phyloP scores from a whole-genome alignment of 805 yeast species.

The Candida boleticola region DNA sequence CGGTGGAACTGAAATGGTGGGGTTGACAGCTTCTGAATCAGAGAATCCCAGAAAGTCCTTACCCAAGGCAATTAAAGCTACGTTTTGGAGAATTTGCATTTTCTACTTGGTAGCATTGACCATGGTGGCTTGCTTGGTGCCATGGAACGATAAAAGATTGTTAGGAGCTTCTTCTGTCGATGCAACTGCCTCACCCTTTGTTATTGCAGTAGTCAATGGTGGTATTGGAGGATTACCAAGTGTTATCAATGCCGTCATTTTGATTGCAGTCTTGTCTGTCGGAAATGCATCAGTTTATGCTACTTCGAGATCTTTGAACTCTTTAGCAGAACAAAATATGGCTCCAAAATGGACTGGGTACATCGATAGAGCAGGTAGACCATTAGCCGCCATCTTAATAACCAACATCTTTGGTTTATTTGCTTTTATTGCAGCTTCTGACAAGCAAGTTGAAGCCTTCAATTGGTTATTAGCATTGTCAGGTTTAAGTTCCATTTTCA shows the following conservation, averaged over 20 bases:
- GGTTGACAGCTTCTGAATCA: conserved; percentile 36
- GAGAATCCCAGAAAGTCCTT: conserved; percentile 29
- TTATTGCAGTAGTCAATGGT: conserved; percentile 63
- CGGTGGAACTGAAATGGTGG: conserved; percentile 38
- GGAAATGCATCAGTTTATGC: conserved; percentile 74
- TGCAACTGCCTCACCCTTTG: conserved; percentile 75
- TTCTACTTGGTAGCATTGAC: conserved; percentile 31
- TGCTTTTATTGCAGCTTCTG: conserved; percentile 60
- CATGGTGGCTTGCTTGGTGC: conserved; percentile 25
- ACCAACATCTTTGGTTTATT: conserved; percentile 58
- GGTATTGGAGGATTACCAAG: conserved; percentile 65
- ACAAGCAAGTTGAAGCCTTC: conserved; percentile 53
- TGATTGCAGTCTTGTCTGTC: conserved; percentile 66
- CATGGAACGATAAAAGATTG: conserved; percentile 21
- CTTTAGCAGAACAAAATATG: conserved; percentile 62
- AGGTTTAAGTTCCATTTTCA: conserved; percentile 60
- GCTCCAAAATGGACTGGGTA: conserved; percentile 59
- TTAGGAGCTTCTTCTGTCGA: conserved; percentile 48
- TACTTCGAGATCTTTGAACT: conserved; percentile 62
- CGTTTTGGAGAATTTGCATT: conserved; percentile 36
- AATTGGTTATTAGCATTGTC: conserved; percentile 64
- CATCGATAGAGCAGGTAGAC: conserved; percentile 68
- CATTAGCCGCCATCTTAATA: conserved; percentile 53
- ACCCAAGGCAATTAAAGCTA: conserved; percentile 37
- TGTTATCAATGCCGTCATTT: conserved; percentile 65